phyloP scores from a whole-genome alignment of 306 rosid genomes.

The Vachellia collinsii region DNA sequence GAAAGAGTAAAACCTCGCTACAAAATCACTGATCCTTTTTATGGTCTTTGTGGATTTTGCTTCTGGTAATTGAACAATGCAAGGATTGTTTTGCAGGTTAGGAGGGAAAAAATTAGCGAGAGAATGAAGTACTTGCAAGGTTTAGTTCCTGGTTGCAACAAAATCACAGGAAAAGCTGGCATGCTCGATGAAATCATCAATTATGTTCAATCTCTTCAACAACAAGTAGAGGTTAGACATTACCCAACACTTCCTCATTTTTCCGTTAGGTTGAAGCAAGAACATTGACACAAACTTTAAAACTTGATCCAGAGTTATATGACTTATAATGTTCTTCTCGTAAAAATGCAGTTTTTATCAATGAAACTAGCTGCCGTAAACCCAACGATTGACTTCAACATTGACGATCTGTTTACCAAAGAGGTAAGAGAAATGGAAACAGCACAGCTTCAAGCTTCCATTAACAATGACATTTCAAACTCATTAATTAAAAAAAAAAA shows the following conservation, averaged over 20 bases:
- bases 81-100: not conserved
- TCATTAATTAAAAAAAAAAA: not conserved
- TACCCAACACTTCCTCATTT: not conserved
- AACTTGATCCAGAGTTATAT: not conserved
- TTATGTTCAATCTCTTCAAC: slow-evolving; percentile 86
- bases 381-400: slow-evolving; percentile 83
- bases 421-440: slow-evolving; percentile 57
- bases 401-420: slow-evolving; percentile 79
- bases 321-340: slow-evolving; percentile 1
- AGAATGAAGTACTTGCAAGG: slow-evolving; percentile 18
- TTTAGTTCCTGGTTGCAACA: slow-evolving; percentile 22
- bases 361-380: slow-evolving; percentile 95
- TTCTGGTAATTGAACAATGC: not conserved
- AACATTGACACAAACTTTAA: not conserved
- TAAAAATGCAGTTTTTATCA: slow-evolving; percentile 77
- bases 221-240: slow-evolving; percentile 84
- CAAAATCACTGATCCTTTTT: not conserved
- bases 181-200: slow-evolving; percentile 42
- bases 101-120: slow-evolving; percentile 23
- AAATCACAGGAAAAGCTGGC: slow-evolving; percentile 21
- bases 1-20: slow-evolving; percentile 70
- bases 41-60: not conserved
- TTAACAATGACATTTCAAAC: not conserved
- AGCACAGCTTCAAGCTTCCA: not conserved
- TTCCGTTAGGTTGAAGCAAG: not conserved